These are phyloP conservation scores for Kurtzmaniella quercitrusa DNA, from an alignment of 1,139 yeast species.

Conservation along the genomic window DNA sequence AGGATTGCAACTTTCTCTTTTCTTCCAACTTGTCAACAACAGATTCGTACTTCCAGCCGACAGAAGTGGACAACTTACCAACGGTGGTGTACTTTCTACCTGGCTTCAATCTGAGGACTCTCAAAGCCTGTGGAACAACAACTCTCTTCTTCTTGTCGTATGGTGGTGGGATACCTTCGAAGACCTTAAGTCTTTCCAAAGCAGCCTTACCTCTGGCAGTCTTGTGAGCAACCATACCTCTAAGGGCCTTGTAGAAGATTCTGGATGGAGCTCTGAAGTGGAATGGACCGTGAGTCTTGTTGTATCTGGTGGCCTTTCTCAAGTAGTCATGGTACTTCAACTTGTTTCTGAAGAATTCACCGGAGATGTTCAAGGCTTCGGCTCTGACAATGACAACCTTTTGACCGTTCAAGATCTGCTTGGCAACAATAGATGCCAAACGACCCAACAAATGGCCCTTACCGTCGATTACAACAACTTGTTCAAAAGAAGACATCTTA, in stretches of 20 bases:
- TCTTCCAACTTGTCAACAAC: constrained; percentile 97
- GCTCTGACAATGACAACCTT: constrained; percentile 96
- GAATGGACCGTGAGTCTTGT: constrained; percentile 99
- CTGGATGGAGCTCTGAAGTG: constrained; percentile 99
- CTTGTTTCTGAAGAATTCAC: constrained; percentile 99
- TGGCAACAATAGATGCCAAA: constrained; percentile 97
- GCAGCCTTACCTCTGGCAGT: constrained; percentile 99
- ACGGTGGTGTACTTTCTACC: constrained; percentile 99
- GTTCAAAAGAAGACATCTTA: constrained; percentile 84
- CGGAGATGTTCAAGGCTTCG: constrained; percentile 98
- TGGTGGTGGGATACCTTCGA: constrained; percentile 99
- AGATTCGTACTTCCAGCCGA: constrained; percentile 99
- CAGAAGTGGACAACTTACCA: constrained; percentile 93
- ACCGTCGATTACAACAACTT: constrained; percentile 97
- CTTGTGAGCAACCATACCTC: constrained; percentile 99
- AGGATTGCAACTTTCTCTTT: constrained; percentile 98
- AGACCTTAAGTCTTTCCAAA: constrained; percentile 97
- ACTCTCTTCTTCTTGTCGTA: constrained; percentile 99
- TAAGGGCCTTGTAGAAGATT: constrained; percentile 98
- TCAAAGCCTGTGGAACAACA: constrained; percentile 99
- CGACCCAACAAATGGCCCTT: constrained; percentile 99
- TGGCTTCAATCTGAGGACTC: constrained; percentile 98
- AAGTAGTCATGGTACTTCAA: constrained; percentile 99
- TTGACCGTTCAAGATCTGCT: constrained; percentile 98
- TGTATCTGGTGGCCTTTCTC: constrained; percentile 98